phyloP scores from a whole-genome alignment of 495 filamentous ascomycete species.

The Terfezia claveryi region DNA sequence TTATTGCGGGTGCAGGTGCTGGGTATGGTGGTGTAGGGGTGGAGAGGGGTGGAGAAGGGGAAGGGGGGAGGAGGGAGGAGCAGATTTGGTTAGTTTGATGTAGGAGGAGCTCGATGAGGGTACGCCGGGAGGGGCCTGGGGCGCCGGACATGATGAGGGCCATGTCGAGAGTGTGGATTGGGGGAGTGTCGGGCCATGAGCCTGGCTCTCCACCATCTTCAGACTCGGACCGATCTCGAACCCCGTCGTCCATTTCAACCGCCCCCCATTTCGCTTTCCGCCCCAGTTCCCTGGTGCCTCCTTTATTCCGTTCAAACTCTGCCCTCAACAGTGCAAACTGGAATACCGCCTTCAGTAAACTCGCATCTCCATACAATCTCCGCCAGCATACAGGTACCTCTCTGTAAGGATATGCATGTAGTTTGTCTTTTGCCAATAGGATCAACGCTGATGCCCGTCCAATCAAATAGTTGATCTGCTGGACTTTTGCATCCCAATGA shows the following conservation, averaged over 20 bases:
- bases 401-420: slow-evolving; percentile 55
- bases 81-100: neutral
- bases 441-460: neutral
- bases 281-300: slow-evolving; percentile 1
- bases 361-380: slow-evolving; percentile 55
- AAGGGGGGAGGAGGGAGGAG: neutral
- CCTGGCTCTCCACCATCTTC: slow-evolving; percentile 18
- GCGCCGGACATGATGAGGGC: slow-evolving; percentile 66
- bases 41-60: neutral
- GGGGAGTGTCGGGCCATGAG: slow-evolving; percentile 14
- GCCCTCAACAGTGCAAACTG: slow-evolving; percentile 7
- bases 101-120: slow-evolving; percentile 35
- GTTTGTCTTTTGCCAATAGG: slow-evolving; percentile 28
- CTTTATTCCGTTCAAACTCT: slow-evolving; percentile 1
- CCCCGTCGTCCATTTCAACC: too few relatives aligned
- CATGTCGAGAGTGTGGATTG: slow-evolving; percentile 51
- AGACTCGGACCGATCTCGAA: neutral
- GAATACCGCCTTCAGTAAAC: slow-evolving; percentile 36
- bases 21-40: neutral
- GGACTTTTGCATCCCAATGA: neutral
- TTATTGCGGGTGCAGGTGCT: slow-evolving; percentile 23
- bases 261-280: slow-evolving; percentile 1
- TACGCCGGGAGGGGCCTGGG: slow-evolving; percentile 26
- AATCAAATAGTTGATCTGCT: neutral
- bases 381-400: slow-evolving; percentile 57